Conservation (phyloP, 1,284 basidiomycete species). For the Grifola frondosa region DNA sequence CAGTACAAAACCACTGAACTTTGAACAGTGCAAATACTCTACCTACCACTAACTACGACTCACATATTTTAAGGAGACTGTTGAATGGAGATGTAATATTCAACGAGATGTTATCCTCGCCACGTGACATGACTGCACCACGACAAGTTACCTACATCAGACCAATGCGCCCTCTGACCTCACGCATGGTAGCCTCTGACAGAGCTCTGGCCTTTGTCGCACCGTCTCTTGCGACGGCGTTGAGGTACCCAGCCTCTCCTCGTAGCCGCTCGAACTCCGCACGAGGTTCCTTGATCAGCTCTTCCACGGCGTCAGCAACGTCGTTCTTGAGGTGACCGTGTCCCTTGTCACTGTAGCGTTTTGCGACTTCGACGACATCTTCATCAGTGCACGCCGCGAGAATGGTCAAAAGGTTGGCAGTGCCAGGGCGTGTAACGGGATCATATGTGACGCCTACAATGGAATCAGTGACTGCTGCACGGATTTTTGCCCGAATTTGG, state of each 20-base stretch:
- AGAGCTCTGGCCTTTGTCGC: constrained; percentile 59
- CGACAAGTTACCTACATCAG: constrained; percentile 34
- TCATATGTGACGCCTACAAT: constrained; percentile 75
- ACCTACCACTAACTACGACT: too few relatives aligned
- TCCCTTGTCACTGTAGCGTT: constrained; percentile 53
- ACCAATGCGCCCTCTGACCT: constrained; percentile 71
- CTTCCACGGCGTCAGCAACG: constrained; percentile 73
- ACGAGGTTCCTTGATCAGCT: constrained; percentile 68
- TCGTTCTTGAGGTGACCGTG: constrained; percentile 74
- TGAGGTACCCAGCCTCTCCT: constrained; percentile 62
- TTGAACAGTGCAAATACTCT: too few relatives aligned
- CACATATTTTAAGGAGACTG: too few relatives aligned
- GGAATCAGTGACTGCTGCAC: constrained; percentile 85
- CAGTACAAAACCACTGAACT: too few relatives aligned
- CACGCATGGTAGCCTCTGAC: constrained; percentile 63
- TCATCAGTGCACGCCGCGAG: constrained; percentile 66
- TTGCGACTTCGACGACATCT: constrained; percentile 47
- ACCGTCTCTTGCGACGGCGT: constrained; percentile 64
- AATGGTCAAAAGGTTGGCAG: constrained; percentile 82
- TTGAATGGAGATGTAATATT: too few relatives aligned
- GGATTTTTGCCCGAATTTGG: constrained; percentile 72
- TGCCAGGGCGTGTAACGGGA: constrained; percentile 73
- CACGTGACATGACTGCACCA: too few relatives aligned
- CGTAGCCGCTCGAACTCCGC: constrained; percentile 67
- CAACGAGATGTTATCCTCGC: too few relatives aligned